These are phyloP conservation scores for Neurospora sp. DNA, from an alignment of 2,329 filamentous ascomycete genomes.

Conservation along the genomic window DNA sequence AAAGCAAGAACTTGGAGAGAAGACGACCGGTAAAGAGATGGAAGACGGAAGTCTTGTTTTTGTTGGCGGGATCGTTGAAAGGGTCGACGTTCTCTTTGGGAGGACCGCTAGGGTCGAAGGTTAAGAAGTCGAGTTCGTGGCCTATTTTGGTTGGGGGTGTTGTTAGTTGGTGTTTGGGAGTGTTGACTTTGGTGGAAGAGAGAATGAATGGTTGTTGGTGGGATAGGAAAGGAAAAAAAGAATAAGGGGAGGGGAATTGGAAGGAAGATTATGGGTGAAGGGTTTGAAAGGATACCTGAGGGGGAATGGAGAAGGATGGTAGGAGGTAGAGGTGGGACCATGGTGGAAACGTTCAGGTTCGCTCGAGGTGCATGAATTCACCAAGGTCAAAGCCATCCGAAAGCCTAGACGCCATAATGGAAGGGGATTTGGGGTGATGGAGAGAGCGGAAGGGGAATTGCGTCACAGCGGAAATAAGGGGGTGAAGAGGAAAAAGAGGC, in stretches of 20 bases:
- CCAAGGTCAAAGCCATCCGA: neutral
- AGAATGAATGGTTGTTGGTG: neutral
- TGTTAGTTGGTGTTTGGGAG: neutral
- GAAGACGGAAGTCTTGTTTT: neutral
- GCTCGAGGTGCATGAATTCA: neutral
- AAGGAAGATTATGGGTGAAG: neutral
- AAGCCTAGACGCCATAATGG: neutral
- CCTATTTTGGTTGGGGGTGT: conserved; percentile 16
- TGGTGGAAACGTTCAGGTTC: neutral
- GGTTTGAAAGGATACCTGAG: neutral
- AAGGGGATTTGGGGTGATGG: neutral
- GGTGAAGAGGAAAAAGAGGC: neutral
- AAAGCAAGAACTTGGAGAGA: conserved; percentile 43
- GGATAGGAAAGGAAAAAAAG: neutral
- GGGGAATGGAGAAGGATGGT: neutral
- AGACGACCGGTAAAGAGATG: conserved; percentile 32
- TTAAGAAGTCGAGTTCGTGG: conserved; percentile 33
- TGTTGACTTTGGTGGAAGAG: neutral
- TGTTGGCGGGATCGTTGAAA: conserved; percentile 29
- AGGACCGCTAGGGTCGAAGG: conserved; percentile 33
- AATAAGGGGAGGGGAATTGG: neutral
- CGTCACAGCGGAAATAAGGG: neutral
- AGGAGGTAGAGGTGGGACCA: neutral
- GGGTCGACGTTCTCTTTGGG: conserved; percentile 34
- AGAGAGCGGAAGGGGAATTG: neutral